Percentiles rank a stretch among this genome's conserved stretches.
Conservation (phyloP, 2,329 filamentous ascomycete genomes). For the Fonsecaea multimorphosa region DNA sequence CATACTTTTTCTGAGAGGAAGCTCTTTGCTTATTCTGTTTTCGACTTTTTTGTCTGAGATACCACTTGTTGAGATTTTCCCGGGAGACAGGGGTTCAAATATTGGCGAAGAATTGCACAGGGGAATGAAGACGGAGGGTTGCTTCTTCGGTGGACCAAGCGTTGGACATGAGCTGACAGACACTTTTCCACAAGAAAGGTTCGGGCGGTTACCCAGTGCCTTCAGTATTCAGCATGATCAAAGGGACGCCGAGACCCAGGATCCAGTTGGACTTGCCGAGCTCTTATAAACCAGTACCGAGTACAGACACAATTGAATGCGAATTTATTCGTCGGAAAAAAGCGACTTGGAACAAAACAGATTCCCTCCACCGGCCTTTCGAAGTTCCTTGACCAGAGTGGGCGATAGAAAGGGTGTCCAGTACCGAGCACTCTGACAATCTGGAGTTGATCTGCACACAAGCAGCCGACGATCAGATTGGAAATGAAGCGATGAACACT, state of each 20-base stretch:
- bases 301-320: not conserved
- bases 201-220: not conserved
- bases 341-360: not conserved
- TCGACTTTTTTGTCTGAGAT: slow-evolving; percentile 16
- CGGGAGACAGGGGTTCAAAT: not conserved
- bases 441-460: not conserved
- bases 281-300: not conserved
- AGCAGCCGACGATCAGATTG: not conserved
- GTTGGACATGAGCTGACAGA: not conserved
- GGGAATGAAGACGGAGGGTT: not conserved
- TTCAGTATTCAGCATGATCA: not conserved
- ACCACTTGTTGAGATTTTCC: slow-evolving; percentile 18
- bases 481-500: not conserved
- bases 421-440: not conserved
- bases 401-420: not conserved
- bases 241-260: not conserved
- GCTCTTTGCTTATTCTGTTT: not conserved
- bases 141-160: not conserved
- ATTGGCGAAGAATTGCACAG: not conserved
- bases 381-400: not conserved
- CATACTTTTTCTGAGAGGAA: slow-evolving; percentile 50
- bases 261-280: not conserved
- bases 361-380: not conserved
- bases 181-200: not conserved
- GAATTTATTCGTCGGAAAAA: not conserved